Evolutionary conservation across 2,329 filamentous ascomycete genomes (phyloP).

Genomic region (Lasiodiplodia gonubiensis): DNA sequence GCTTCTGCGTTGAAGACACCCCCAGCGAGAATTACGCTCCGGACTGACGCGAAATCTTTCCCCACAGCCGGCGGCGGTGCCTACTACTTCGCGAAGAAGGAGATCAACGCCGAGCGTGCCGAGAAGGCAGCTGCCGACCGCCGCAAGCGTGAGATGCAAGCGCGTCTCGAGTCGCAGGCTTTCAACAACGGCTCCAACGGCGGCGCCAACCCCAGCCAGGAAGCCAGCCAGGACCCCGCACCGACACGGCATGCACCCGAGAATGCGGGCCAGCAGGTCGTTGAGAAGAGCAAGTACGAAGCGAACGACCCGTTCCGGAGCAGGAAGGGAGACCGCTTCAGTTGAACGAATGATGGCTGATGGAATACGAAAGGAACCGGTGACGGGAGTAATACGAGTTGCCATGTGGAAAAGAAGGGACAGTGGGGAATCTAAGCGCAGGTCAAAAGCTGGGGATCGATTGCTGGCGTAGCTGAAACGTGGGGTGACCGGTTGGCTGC

Average conservation of each 20-base stretch:
- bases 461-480: conserved; percentile 4
- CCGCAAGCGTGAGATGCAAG: conserved; percentile 40
- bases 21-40: not conserved
- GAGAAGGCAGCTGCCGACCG: conserved; percentile 64
- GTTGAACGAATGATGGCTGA: conserved; percentile 32
- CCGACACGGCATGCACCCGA: conserved; percentile 80
- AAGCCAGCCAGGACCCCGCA: conserved; percentile 79
- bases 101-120: conserved; percentile 90
- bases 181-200: conserved; percentile 39
- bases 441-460: not conserved
- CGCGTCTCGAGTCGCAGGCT: conserved; percentile 39
- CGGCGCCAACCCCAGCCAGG: conserved; percentile 67
- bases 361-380: not conserved
- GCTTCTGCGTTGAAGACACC: not conserved
- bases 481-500: not conserved
- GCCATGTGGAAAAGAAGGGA: not conserved
- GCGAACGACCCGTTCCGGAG: conserved; percentile 74
- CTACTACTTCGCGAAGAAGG: conserved; percentile 94
- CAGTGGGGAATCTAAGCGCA: conserved; percentile 1
- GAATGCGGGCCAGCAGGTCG: conserved; percentile 68
- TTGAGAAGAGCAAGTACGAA: conserved; percentile 91
- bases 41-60: conserved; percentile 25
- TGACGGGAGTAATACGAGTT: not conserved
- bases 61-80: conserved; percentile 79
- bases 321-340: conserved; percentile 84